Percentiles rank a stretch among this genome's conserved stretches.
phyloP scores from a whole-genome alignment of 345 rosid genomes.

The Microcos paniculata region DNA sequence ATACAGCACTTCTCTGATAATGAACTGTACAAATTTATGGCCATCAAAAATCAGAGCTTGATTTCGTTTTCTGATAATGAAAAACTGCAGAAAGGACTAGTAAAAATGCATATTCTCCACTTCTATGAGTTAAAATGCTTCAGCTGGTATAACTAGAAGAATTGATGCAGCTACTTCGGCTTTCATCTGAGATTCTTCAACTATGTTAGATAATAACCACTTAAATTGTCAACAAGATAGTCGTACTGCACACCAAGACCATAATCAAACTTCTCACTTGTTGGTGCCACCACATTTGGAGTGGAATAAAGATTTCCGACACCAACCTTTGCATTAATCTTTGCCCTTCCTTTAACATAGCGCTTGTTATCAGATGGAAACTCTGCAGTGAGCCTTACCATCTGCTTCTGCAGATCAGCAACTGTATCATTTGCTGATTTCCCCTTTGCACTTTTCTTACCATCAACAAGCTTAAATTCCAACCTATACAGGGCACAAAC shows the following conservation, averaged over 20 bases:
- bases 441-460: slow-evolving; percentile 82
- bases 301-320: slow-evolving; percentile 39
- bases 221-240: slow-evolving; percentile 61
- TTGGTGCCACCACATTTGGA: slow-evolving; percentile 41
- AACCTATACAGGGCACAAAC: slow-evolving; percentile 93
- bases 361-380: slow-evolving; percentile 83
- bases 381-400: slow-evolving; percentile 90
- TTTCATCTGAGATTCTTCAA: background rate
- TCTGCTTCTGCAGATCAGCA: slow-evolving; percentile 91
- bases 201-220: slow-evolving; percentile 59
- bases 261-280: slow-evolving; percentile 48
- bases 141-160: slow-evolving; percentile 12
- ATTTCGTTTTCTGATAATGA: slow-evolving; percentile 23
- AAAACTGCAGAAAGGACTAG: slow-evolving; percentile 20
- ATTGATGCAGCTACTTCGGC: slow-evolving; percentile 12
- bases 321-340: slow-evolving; percentile 47
- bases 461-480: slow-evolving; percentile 91
- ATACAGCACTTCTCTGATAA: slow-evolving; percentile 7
- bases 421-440: slow-evolving; percentile 71
- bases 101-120: slow-evolving; percentile 17
- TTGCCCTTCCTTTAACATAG: slow-evolving; percentile 61
- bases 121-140: slow-evolving; percentile 13
- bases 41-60: slow-evolving; percentile 21
- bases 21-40: slow-evolving; percentile 25
- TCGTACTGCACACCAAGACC: slow-evolving; percentile 62